Evolutionary conservation across 1,139 yeast genomes (phyloP), one percentile per base, ranked within the genome.

Genomic region (Geotrichum restrictum): DNA sequence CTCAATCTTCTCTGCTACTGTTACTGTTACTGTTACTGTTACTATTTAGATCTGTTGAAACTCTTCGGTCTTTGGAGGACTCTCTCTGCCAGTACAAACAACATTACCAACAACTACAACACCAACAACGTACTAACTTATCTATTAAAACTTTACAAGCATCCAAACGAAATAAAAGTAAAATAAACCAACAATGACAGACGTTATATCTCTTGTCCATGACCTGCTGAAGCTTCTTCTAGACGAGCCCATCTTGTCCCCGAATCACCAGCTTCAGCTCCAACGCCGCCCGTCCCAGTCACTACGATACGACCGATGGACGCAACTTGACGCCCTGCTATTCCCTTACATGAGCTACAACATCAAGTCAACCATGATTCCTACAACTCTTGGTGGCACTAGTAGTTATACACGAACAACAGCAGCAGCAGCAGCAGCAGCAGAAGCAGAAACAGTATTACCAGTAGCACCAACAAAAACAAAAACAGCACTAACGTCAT

Each of bases 331-430:
- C 14, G 32, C 13, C 24, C 34, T 49, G 21, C 43, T 49, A n/a
- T 21, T 37, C 29, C 48, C 52, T 1, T 44, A 44, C 48, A 37
- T 49, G 48, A 42, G 43, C 44, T 49, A 43, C 29, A 34, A 29
- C 18, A 27, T 49, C 45, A 49, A 49, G 34, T 41, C 16, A 5
- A 27, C 21, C 14, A 22, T 48, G 36, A 27, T 41, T 2, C 47
- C 51, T 3, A 44, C 45, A 3, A 22, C 38, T 6, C 33, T 40
- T 4, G 18, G 18, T 21, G 16, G 29, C 29, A 8, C 7, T 24
- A 24, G 29, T 24, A 24, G 29, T 24, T 34, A 24, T 14, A 34
- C 11, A 13, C 14, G 18, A n/a, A 14, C 21, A 7, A 27, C 34
- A n/a, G 19, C 10, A 7, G 21, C 18, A 7, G n/a, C 16, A 27